Base-by-base conservation (phyloP, 1,139 yeast species). In the Saccharomyces pastorianus region DNA sequence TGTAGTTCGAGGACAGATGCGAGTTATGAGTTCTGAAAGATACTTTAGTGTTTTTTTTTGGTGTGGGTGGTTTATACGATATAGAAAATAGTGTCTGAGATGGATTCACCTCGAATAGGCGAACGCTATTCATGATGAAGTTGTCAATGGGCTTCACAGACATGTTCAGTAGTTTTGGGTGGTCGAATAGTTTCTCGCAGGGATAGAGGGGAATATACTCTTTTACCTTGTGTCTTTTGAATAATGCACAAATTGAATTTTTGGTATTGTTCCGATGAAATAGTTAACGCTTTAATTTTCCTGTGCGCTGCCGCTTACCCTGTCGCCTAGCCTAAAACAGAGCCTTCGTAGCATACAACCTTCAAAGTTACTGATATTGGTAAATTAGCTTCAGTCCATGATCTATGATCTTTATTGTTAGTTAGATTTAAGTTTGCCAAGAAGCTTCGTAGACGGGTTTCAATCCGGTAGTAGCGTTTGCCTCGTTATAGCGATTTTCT, bases 21-120 rank as follows among this genome's bases (percentile, higher is more conserved):
- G 95, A 83, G 64, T 90, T 93, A 62, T 71, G 86, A 0, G 89
- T 79, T 67, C 88, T 89, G 69, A 88, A 81, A 50, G 77, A 74
- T 23, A 85, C 82, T 42, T 60, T 61, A 17, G 64, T 61, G 25
- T 59, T 56, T 50, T 53, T 62, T 51, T 58, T 61, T 11, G 59
- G 64, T 48, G 61, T 64, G 46, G 64, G 63, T 28, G 68, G 70
- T 9, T 75, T 73, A 62, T 78, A 80, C 2, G 81, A 74, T 48
- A 80, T 75, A n/a, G 81, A 72, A 17, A 80, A 68, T 4, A 74
- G 69, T 1, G 83, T 73, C 58, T 71, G 62, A 2, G 79, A 73
- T 0, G 86, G 85, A 48, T 77, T 71, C 0, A 81, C 76, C 51
- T 73, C 75, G 29, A 81, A 67, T 13, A 81, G 72, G 25, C 69